phyloP scores from a whole-genome alignment of 1,139 yeast species.

The Lodderomyces parapsilosis region DNA sequence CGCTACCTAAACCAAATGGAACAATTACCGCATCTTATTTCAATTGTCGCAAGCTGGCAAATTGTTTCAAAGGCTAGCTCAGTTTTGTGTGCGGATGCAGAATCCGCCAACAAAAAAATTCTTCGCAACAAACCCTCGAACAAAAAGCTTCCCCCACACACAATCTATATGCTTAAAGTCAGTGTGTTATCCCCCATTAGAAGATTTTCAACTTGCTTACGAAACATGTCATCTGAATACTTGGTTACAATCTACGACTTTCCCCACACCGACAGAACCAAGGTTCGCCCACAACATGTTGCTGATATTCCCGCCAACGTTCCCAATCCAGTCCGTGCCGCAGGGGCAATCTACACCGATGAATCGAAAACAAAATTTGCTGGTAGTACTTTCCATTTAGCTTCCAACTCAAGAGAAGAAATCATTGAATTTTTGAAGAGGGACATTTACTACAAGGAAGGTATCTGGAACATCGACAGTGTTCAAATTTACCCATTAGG shows the following conservation, averaged over 20 bases:
- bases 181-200: conserved; percentile 2
- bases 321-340: conserved; percentile 58
- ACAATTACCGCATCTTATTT: too few relatives aligned
- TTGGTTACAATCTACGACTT: conserved; percentile 70
- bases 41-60: too few relatives aligned
- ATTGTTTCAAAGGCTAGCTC: too few relatives aligned
- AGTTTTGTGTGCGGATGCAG: too few relatives aligned
- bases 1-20: conserved; percentile 2
- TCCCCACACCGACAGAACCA: conserved; percentile 59
- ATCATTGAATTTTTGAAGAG: conserved; percentile 59
- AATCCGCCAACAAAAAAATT: too few relatives aligned
- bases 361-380: conserved; percentile 56
- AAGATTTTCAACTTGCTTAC: conserved; percentile 7
- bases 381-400: conserved; percentile 65
- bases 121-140: too few relatives aligned
- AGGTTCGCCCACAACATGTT: conserved; percentile 59
- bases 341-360: conserved; percentile 61
- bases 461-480: conserved; percentile 74
- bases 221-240: conserved; percentile 47
- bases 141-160: not conserved
- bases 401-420: conserved; percentile 63
- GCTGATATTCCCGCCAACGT: conserved; percentile 52
- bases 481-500: conserved; percentile 58
- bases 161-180: not conserved
- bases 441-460: conserved; percentile 63